Evolutionary conservation across 352 stramenopile genomes (phyloP).

Genomic region (Chrysophaeum taylorii): DNA sequence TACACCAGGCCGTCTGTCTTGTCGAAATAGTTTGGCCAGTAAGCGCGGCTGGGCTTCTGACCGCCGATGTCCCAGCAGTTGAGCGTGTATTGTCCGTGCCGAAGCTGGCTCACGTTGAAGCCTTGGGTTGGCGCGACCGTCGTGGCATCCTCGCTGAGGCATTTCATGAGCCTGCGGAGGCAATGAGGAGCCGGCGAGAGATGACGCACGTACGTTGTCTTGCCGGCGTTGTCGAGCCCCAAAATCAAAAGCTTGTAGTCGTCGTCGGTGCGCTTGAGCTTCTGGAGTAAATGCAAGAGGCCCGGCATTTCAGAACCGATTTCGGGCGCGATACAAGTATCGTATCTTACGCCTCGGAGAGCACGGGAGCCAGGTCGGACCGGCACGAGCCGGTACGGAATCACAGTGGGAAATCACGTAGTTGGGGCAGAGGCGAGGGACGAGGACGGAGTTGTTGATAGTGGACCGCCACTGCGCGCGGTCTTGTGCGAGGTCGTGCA

Average conservation of each 20-base stretch:
- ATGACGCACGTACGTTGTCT: too few species aligned
- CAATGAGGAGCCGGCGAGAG: too few species aligned
- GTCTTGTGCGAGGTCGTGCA: too few species aligned
- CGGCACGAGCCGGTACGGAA: too few species aligned
- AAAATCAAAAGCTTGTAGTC: slow-evolving; percentile 85
- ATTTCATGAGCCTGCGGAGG: slow-evolving; percentile 96
- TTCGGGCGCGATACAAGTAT: too few species aligned
- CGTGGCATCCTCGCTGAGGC: slow-evolving; percentile 82
- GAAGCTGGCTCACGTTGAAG: slow-evolving; percentile 92
- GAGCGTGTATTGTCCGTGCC: slow-evolving; percentile 88
- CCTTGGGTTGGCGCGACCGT: slow-evolving; percentile 80
- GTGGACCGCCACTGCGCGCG: too few species aligned
- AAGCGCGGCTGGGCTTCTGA: slow-evolving; percentile 90
- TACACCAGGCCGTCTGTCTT: slow-evolving; percentile 80
- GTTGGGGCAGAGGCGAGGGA: too few species aligned
- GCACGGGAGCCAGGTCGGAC: too few species aligned
- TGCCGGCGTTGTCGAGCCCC: slow-evolving; percentile 86
- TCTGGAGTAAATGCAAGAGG: slow-evolving; percentile 79
- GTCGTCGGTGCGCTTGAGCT: slow-evolving; percentile 80
- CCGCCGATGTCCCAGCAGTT: slow-evolving; percentile 94
- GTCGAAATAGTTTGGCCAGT: slow-evolving; percentile 97
- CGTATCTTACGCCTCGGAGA: too few species aligned
- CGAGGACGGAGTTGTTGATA: too few species aligned
- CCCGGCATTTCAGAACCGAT: too few species aligned
- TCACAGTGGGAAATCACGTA: too few species aligned